A percentile compares a stretch with the other conserved stretches of the same genome.
Evolutionary conservation across 441 rosid species (phyloP).

Genomic region (Brassica balearica): DNA sequence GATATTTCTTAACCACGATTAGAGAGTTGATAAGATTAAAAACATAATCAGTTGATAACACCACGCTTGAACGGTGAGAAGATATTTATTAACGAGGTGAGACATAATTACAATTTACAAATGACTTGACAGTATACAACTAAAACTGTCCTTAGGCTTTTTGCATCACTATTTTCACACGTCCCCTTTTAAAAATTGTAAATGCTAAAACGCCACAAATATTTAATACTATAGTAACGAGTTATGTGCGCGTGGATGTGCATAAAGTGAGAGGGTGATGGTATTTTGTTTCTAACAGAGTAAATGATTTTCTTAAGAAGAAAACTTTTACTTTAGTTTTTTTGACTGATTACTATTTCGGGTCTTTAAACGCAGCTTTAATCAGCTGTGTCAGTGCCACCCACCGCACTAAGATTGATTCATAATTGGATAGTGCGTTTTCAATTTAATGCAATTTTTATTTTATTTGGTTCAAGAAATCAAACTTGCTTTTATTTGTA

Average conservation of each 20-base stretch:
- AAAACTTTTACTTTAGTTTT: constrained; percentile 34
- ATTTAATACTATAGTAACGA: neutral
- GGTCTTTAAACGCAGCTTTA: constrained; percentile 55
- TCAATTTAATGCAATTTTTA: neutral
- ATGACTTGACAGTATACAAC: constrained; percentile 39
- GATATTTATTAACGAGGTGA: constrained; percentile 19
- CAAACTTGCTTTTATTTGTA: constrained; percentile 9
- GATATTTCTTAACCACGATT: neutral
- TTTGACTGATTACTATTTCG: constrained; percentile 44
- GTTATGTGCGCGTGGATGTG: constrained; percentile 5
- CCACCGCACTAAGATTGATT: constrained; percentile 84
- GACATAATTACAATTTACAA: constrained; percentile 19
- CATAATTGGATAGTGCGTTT: constrained; percentile 51
- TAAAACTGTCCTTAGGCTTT: constrained; percentile 40
- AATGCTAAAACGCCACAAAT: constrained; percentile 24
- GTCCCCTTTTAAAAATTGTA: neutral
- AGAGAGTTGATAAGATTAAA: neutral
- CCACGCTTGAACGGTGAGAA: neutral
- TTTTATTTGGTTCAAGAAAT: constrained; percentile 1
- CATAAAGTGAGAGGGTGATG: constrained; percentile 15
- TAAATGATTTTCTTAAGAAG: constrained; percentile 24
- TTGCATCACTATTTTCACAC: constrained; percentile 33
- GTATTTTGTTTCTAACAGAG: neutral
- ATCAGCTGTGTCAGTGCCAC: constrained; percentile 65
- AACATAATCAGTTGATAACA: neutral